Evolutionary conservation across 306 rosid species (phyloP).

Genomic region (Dalbergia cultrata): DNA sequence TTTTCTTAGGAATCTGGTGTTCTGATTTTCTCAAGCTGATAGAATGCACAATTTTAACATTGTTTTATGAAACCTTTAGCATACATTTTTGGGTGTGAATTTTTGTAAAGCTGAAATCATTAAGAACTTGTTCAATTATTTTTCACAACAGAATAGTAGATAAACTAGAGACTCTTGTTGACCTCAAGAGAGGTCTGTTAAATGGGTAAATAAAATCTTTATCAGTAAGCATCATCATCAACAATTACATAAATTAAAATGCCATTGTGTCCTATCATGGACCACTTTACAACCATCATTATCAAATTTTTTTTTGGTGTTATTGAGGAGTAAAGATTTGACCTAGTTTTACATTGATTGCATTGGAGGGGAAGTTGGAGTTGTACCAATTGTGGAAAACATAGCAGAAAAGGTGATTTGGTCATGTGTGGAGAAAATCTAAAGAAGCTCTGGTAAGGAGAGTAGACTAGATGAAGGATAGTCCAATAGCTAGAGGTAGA

Average conservation of each 20-base stretch:
- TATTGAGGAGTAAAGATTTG: not conserved
- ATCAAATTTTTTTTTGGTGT: slow-evolving; percentile 11
- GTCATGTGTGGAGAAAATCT: too few relatives aligned
- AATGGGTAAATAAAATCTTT: slow-evolving; percentile 3
- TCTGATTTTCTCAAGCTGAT: slow-evolving; percentile 21
- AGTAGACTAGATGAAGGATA: too few relatives aligned
- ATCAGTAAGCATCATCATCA: not conserved
- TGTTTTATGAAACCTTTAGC: slow-evolving; percentile 2
- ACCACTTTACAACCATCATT: not conserved
- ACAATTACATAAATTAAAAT: not conserved
- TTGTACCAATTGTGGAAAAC: too few relatives aligned
- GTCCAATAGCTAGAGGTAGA: too few relatives aligned
- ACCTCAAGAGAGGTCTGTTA: slow-evolving; percentile 5
- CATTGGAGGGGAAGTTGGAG: too few relatives aligned
- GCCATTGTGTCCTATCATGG: not conserved
- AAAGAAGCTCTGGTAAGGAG: too few relatives aligned
- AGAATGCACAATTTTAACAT: not conserved
- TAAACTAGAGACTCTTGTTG: not conserved
- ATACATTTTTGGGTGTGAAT: not conserved
- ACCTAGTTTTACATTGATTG: too few relatives aligned
- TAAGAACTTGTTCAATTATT: slow-evolving; percentile 5
- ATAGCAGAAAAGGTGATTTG: too few relatives aligned
- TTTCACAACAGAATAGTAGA: slow-evolving; percentile 8
- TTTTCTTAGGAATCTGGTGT: not conserved
- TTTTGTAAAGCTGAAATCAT: slow-evolving; percentile 21